phyloP scores from a whole-genome alignment of 2,329 filamentous ascomycete genomes.

The Hypoxylon rubiginosum region DNA sequence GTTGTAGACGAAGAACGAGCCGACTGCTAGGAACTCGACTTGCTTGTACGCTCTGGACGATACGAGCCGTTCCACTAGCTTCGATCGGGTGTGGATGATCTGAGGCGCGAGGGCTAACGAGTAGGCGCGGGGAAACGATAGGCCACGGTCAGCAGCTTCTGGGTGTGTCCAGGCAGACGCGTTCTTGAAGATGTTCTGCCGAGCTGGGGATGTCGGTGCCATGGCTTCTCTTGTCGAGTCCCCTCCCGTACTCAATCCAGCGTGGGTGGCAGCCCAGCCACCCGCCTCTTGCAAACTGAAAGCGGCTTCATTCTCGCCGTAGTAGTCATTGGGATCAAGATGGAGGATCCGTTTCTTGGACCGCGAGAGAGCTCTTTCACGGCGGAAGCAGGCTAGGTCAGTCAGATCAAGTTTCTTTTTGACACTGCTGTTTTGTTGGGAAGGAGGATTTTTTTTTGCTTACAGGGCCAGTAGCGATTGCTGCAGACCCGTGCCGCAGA shows the following conservation, averaged over 20 bases:
- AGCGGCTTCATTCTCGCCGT: constrained; percentile 87
- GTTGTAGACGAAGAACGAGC: constrained; percentile 87
- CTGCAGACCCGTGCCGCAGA: constrained; percentile 82
- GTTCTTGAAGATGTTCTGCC: constrained; percentile 52
- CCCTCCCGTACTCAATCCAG: constrained; percentile 22
- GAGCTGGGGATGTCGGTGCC: not conserved
- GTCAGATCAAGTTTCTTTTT: constrained; percentile 69
- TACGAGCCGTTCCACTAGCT: constrained; percentile 83
- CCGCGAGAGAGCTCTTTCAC: constrained; percentile 84
- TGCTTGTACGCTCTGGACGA: constrained; percentile 89
- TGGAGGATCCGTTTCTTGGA: constrained; percentile 93
- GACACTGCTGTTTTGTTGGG: constrained; percentile 24
- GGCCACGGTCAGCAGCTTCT: constrained; percentile 55
- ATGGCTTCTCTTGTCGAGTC: constrained; percentile 4
- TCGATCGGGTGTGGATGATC: constrained; percentile 85
- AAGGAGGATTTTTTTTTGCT: constrained; percentile 55
- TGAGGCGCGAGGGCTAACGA: constrained; percentile 87
- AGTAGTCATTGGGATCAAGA: constrained; percentile 88
- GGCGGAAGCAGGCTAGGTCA: constrained; percentile 70
- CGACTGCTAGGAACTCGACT: constrained; percentile 92
- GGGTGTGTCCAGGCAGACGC: constrained; percentile 56
- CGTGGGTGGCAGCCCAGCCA: constrained; percentile 72
- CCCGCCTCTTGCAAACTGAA: constrained; percentile 86
- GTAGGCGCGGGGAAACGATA: constrained; percentile 80
- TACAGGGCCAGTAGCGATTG: constrained; percentile 86